Percentiles rank a stretch among this genome's conserved stretches.
phyloP scores from a whole-genome alignment of 352 stramenopile species.

The Phytophthora rubi region DNA sequence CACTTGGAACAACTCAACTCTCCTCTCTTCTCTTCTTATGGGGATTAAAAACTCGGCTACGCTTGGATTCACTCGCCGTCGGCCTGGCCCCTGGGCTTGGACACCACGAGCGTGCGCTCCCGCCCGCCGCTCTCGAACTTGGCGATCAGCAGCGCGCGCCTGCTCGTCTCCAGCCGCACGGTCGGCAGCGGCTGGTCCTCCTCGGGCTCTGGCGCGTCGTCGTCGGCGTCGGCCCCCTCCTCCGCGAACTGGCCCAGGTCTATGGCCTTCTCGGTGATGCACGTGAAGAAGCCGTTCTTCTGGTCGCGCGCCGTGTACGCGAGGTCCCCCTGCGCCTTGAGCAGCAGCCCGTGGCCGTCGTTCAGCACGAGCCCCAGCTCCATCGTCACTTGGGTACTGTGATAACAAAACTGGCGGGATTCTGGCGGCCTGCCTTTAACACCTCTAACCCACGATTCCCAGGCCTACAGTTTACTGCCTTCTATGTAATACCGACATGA shows the following conservation, averaged over 20 bases:
- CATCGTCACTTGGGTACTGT: no score
- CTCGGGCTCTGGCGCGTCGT: slow-evolving; percentile 29
- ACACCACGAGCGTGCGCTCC: slow-evolving; percentile 72
- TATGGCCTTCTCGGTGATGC: slow-evolving; percentile 72
- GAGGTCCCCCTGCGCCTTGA: slow-evolving; percentile 74
- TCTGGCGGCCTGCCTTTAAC: not conserved
- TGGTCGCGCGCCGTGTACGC: slow-evolving; percentile 49
- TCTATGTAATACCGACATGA: no score
- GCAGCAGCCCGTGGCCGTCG: slow-evolving; percentile 74
- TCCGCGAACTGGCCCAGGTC: slow-evolving; percentile 50
- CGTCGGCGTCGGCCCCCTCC: slow-evolving; percentile 30
- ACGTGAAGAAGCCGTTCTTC: slow-evolving; percentile 80
- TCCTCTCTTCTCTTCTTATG: no score
- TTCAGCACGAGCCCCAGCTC: slow-evolving; percentile 71
- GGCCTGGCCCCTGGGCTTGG: slow-evolving; percentile 42
- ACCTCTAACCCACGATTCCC: not conserved
- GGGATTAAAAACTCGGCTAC: no score
- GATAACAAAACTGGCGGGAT: not conserved
- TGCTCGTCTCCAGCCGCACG: slow-evolving; percentile 60
- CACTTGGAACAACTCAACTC: not conserved
- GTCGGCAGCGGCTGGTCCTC: slow-evolving; percentile 50
- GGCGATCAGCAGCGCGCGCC: slow-evolving; percentile 64
- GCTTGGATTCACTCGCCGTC: slow-evolving; percentile 27
- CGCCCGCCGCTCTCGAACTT: slow-evolving; percentile 47
- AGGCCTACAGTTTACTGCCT: no score